Base-by-base conservation (phyloP, 768 basidiomycete genomes). In the Fomitopsis pulvina region DNA sequence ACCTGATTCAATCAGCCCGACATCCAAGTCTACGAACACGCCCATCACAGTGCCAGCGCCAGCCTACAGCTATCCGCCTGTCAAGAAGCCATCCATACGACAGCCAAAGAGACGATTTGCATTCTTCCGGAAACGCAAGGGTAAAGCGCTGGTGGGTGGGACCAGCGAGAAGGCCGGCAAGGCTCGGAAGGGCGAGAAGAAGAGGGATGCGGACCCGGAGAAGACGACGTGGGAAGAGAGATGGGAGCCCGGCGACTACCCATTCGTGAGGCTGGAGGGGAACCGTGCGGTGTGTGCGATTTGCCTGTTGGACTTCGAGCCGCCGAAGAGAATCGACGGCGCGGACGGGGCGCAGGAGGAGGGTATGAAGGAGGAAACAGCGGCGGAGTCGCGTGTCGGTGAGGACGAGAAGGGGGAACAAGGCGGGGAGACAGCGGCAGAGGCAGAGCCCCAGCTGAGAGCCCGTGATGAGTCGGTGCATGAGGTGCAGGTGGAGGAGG, bases 201-300 rank as follows among this genome's bases (percentile, higher is more conserved):
- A 53, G 21, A 51, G 41, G 41, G 59, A 57, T 2, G 41, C 11
- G 28, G 46, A 52, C 24, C 50, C 49, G 40, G 70, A 66, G 22
- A 71, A 72, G 9, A 67, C 74, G 54, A 74, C 76, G 12, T 91
- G 87, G 86, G 85, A 90, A 56, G 83, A 83, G 47, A 73, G 80
- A 45, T 92, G 87, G 85, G 88, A 88, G 58, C 72, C 76, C 38
- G 76, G 78, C 32, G 81, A 83, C 45, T 85, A 85, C 63, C 89
- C 90, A 1, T 91, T 92, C 63, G 86, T 92, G 29, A 70, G 84
- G 38, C 72, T 92, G 30, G 87, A 90, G 56, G 84, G 80, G 21
- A 89, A 92, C 60, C 82, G 89, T 46, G 90, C 90, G 3, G 79
- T 83, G 14, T 92, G 89, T 63, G 86, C 87, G 22, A 87, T 91